phyloP scores from a whole-genome alignment of 2,329 filamentous ascomycete species.

The Colletotrichum godetiae region DNA sequence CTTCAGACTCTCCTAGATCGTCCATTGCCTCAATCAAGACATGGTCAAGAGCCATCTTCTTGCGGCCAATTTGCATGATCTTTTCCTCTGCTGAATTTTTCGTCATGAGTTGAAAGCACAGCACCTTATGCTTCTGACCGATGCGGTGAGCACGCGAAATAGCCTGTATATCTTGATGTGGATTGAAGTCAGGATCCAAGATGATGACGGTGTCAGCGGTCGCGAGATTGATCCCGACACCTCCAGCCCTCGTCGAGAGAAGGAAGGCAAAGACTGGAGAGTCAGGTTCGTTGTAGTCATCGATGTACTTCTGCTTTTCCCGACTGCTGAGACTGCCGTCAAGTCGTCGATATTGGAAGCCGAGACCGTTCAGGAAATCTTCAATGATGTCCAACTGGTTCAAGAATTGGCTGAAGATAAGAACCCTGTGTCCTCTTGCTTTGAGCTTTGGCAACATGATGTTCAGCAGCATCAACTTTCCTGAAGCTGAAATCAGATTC shows the following conservation, averaged over 20 bases:
- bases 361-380: conserved; percentile 85
- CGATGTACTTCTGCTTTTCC: conserved; percentile 94
- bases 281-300: conserved; percentile 88
- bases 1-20: conserved; percentile 81
- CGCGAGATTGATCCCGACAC: conserved; percentile 96
- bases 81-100: conserved; percentile 91
- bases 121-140: conserved; percentile 93
- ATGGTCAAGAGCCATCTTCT: conserved; percentile 96
- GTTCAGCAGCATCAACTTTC: conserved; percentile 87
- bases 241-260: conserved; percentile 92
- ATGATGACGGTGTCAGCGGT: conserved; percentile 99
- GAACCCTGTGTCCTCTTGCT: conserved; percentile 86
- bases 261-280: conserved; percentile 91
- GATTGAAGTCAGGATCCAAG: conserved; percentile 96
- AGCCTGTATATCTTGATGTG: conserved; percentile 97
- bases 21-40: conserved; percentile 94
- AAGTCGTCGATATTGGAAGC: conserved; percentile 79
- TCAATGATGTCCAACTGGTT: conserved; percentile 90
- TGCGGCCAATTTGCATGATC: conserved; percentile 94
- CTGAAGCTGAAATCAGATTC: conserved; percentile 90
- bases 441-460: conserved; percentile 88
- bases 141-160: conserved; percentile 95
- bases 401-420: conserved; percentile 97
- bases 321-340: conserved; percentile 86
- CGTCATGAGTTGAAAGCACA: conserved; percentile 95